phyloP scores from a whole-genome alignment of 495 filamentous ascomycete genomes.

The Hypoxylon lienhwacheense region DNA sequence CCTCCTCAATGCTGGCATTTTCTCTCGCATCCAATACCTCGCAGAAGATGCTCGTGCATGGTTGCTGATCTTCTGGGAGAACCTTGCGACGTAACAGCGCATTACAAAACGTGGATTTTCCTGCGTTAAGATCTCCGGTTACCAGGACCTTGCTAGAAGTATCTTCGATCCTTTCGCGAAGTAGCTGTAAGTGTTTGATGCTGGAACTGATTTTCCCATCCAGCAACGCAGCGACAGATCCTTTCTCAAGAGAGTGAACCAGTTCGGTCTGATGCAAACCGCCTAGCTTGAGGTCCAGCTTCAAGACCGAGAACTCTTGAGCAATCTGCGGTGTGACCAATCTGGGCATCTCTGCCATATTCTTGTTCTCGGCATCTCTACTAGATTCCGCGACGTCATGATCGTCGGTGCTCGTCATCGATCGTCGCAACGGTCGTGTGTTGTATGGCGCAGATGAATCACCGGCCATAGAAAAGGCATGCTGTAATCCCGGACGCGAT shows the following conservation, averaged over 20 bases:
- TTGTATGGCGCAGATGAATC: slow-evolving; percentile 36
- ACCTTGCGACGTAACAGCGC: slow-evolving; percentile 89
- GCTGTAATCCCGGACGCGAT: slow-evolving; percentile 55
- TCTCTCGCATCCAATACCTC: slow-evolving; percentile 92
- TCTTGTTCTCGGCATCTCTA: slow-evolving; percentile 60
- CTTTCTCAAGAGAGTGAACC: slow-evolving; percentile 94
- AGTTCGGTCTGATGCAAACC: slow-evolving; percentile 82
- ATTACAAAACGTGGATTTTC: slow-evolving; percentile 99
- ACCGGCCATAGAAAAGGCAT: slow-evolving; percentile 52
- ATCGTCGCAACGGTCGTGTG: slow-evolving; percentile 63
- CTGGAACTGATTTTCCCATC: slow-evolving; percentile 93
- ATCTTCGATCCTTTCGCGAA: slow-evolving; percentile 94
- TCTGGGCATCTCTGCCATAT: slow-evolving; percentile 64
- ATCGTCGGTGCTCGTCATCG: slow-evolving; percentile 70
- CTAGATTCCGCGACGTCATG: slow-evolving; percentile 71
- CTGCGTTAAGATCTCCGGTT: slow-evolving; percentile 96
- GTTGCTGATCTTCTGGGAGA: slow-evolving; percentile 94
- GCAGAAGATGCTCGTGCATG: slow-evolving; percentile 98
- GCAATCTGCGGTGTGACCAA: slow-evolving; percentile 91
- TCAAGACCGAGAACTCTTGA: slow-evolving; percentile 92
- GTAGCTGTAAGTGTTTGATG: slow-evolving; percentile 80
- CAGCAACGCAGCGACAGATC: slow-evolving; percentile 81
- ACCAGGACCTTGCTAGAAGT: slow-evolving; percentile 96
- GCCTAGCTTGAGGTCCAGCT: slow-evolving; percentile 90
- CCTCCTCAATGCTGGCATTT: slow-evolving; percentile 88